A percentile compares a stretch with the other conserved stretches of the same genome.
Conservation (phyloP, 495 filamentous ascomycete species). For the Aspergillus olivimuriae region DNA sequence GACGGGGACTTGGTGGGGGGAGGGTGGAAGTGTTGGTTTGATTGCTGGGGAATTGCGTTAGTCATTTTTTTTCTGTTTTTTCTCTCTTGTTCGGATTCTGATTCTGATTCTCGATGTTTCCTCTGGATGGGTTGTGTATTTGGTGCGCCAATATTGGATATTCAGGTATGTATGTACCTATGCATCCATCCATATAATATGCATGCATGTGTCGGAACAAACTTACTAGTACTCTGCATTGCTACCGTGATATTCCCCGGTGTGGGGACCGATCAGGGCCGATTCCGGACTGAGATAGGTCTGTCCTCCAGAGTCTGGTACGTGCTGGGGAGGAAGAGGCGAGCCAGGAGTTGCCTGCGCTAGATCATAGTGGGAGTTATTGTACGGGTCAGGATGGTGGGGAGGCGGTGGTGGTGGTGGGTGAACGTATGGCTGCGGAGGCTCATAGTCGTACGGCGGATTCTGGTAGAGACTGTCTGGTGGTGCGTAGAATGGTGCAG, state of each 20-base stretch:
- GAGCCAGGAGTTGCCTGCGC: constrained; percentile 6
- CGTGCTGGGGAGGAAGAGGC: not conserved
- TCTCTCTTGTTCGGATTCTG: too few relatives aligned
- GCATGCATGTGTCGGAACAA: not conserved
- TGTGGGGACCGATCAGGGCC: not conserved
- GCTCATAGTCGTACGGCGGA: constrained; percentile 12
- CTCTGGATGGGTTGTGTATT: too few relatives aligned
- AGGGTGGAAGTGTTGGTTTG: too few relatives aligned
- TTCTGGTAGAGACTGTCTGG: constrained; percentile 11
- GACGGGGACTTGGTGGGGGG: not conserved
- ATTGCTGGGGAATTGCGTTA: too few relatives aligned
- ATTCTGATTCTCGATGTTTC: too few relatives aligned
- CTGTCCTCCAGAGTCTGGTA: not conserved
- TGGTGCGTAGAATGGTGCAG: constrained; percentile 8
- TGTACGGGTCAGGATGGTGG: constrained; percentile 4
- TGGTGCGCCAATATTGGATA: too few relatives aligned
- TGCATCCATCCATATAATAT: not conserved
- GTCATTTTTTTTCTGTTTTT: too few relatives aligned
- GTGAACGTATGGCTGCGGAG: constrained; percentile 5
- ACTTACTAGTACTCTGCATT: constrained; percentile 20
- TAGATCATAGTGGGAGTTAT: constrained; percentile 9
- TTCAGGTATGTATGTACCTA: not conserved
- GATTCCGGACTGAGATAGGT: constrained; percentile 6
- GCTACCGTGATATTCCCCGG: constrained; percentile 8
- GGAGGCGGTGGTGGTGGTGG: constrained; percentile 1